Percentiles rank a stretch among this genome's conserved stretches.
Evolutionary conservation across 2,329 filamentous ascomycete genomes (phyloP).

Genomic region (Hypoxylon sp.): DNA sequence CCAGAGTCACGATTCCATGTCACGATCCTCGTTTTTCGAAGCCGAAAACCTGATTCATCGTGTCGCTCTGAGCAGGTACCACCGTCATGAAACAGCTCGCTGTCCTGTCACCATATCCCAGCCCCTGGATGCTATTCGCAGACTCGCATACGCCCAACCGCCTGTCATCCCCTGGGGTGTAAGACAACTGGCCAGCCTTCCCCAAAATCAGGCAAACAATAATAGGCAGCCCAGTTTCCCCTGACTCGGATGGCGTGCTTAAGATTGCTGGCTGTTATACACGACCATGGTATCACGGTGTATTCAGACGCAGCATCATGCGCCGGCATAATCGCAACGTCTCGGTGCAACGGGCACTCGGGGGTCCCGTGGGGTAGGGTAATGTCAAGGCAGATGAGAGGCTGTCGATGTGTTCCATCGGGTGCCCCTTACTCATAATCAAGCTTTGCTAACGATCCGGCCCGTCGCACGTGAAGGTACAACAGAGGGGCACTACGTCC

Average conservation of each 20-base stretch:
- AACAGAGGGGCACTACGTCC: background rate
- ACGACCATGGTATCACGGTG: conserved; percentile 11
- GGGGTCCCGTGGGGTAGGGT: conserved; percentile 19
- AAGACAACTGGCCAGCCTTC: conserved; percentile 5
- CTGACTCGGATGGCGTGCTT: conserved; percentile 24
- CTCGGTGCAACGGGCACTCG: conserved; percentile 22
- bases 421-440: background rate
- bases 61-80: conserved; percentile 21
- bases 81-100: conserved; percentile 23
- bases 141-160: background rate
- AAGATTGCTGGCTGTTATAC: conserved; percentile 14
- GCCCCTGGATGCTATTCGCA: conserved; percentile 4
- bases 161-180: conserved; percentile 3
- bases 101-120: conserved; percentile 1
- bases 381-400: conserved; percentile 7
- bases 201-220: conserved; percentile 6
- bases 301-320: conserved; percentile 6
- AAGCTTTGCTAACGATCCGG: conserved; percentile 15
- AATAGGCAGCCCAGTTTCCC: conserved; percentile 2
- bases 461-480: conserved; percentile 30
- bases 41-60: conserved; percentile 25
- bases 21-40: conserved; percentile 7
- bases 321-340: conserved; percentile 2
- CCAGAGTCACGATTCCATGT: background rate
- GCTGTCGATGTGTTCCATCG: background rate